Conservation (phyloP, 2,329 filamentous ascomycete species). For the Pseudogymnoascus verrucosus region DNA sequence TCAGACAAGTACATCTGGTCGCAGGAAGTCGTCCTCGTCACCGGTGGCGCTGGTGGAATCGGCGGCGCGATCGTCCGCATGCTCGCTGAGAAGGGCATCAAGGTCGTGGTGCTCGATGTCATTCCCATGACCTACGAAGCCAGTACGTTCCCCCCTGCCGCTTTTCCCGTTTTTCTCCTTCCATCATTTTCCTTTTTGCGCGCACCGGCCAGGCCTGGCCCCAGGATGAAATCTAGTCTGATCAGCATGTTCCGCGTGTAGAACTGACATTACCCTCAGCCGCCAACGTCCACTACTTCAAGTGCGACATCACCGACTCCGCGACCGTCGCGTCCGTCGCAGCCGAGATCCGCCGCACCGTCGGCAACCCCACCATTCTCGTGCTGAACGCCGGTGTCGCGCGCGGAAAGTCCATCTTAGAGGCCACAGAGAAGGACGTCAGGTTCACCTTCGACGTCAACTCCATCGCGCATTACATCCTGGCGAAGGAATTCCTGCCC, state of each 20-base stretch:
- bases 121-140: constrained; percentile 49
- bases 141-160: constrained; percentile 31
- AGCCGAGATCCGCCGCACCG: constrained; percentile 41
- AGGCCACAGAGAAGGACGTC: constrained; percentile 48
- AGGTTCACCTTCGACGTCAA: constrained; percentile 67
- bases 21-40: constrained; percentile 64
- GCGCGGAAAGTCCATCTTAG: constrained; percentile 53
- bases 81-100: constrained; percentile 56
- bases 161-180: neutral
- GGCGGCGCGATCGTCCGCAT: constrained; percentile 57
- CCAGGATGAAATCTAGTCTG: constrained; percentile 13
- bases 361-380: constrained; percentile 60
- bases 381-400: constrained; percentile 66
- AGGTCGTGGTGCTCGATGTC: constrained; percentile 65
- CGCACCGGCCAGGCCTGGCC: neutral
- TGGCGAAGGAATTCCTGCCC: constrained; percentile 60
- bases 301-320: constrained; percentile 60
- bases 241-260: neutral
- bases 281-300: constrained; percentile 56
- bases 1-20: constrained; percentile 54
- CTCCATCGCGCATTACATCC: constrained; percentile 57
- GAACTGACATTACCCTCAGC: constrained; percentile 24
- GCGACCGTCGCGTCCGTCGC: constrained; percentile 45
- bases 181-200: neutral
- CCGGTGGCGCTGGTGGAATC: constrained; percentile 68